Percentiles rank a stretch among this genome's conserved stretches.
Conservation (phyloP, 2,329 filamentous ascomycete species). For the Beauveria sp. region DNA sequence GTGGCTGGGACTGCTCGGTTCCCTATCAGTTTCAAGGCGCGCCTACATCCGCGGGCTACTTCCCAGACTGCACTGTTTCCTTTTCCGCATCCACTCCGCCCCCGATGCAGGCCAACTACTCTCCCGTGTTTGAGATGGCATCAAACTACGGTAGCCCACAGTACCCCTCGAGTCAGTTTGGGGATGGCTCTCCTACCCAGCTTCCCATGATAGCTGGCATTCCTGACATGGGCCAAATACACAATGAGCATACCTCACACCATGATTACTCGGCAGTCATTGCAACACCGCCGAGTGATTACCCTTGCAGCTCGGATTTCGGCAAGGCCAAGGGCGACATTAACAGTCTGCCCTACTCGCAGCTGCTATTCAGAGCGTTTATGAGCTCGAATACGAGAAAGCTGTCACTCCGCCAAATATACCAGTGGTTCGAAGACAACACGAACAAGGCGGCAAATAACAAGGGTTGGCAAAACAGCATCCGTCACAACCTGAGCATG, state of each 20-base stretch:
- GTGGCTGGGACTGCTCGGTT: not conserved
- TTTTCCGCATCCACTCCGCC: not conserved
- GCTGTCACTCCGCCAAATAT: slow-evolving; percentile 80
- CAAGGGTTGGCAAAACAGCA: slow-evolving; percentile 89
- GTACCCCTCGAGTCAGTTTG: not conserved
- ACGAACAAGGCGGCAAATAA: slow-evolving; percentile 73
- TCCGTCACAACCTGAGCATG: slow-evolving; percentile 94
- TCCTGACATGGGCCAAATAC: not conserved
- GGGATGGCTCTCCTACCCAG: not conserved
- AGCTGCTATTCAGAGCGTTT: slow-evolving; percentile 71
- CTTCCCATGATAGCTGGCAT: not conserved
- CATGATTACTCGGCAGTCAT: not conserved
- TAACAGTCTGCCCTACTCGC: slow-evolving; percentile 57
- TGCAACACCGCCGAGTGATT: not conserved
- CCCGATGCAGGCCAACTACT: slow-evolving; percentile 1
- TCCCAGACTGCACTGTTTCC: not conserved
- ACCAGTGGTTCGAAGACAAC: slow-evolving; percentile 79
- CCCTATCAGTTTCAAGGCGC: not conserved
- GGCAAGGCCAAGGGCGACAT: not conserved
- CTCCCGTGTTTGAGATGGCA: not conserved
- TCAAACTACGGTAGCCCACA: not conserved
- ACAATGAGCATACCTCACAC: not conserved
- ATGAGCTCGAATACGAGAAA: slow-evolving; percentile 56
- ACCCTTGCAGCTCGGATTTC: not conserved
- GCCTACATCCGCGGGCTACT: not conserved